Base-by-base conservation (phyloP, 208 protist species). In the Herpetomonas tarakana region DNA sequence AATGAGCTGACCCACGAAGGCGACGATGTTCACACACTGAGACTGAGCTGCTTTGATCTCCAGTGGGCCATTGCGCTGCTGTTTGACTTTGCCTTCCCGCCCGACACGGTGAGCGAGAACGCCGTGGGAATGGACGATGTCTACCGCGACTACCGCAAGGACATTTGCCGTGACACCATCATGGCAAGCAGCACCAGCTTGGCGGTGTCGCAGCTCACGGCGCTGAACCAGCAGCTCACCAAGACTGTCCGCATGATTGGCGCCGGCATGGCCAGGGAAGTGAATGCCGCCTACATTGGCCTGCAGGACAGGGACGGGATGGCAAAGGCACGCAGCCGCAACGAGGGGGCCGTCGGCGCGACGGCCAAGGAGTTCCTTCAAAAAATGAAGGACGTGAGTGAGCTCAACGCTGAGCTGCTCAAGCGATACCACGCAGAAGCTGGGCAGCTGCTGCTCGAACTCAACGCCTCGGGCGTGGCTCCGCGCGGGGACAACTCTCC, bases 11-110 rank as follows among this genome's bases (percentile, higher is more conserved):
- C 54, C 21, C 52, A 49, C 31, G 71, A 61, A 12, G 64, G 68
- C 6, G 59, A 81, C 25, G 65, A 65, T 35, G 28, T 71, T 58
- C 56, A 52, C 25, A 71, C 76, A 31, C 44, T 85, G 70, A 55
- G 73, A 51, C 61, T 65, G n/a, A 70, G 61, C 45, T 70, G 77
- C 65, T 82, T 81, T 69, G 80, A 77, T 27, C 74, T 88, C 29
- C 80, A 91, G 51, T 91, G 84, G 84, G 65, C 80, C 6, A 31
- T 91, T 14, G 75, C 78, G 2, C 58, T 76, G 28, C 64, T 86
- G 22, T 83, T 88, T 59, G 78, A 83, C 60, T 86, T 91, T 53
- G 70, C 67, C 0, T 83, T 91, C 49, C 80, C 75, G 2, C 58
- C 56, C 9, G 58, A 41, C 14, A 41, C 14, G 35, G 14, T 58